Percentiles rank a stretch among this genome's conserved stretches.
These are phyloP conservation scores for Urostyla sp. DNA, from an alignment of 73 alveolate genomes.

Conservation along the genomic window DNA sequence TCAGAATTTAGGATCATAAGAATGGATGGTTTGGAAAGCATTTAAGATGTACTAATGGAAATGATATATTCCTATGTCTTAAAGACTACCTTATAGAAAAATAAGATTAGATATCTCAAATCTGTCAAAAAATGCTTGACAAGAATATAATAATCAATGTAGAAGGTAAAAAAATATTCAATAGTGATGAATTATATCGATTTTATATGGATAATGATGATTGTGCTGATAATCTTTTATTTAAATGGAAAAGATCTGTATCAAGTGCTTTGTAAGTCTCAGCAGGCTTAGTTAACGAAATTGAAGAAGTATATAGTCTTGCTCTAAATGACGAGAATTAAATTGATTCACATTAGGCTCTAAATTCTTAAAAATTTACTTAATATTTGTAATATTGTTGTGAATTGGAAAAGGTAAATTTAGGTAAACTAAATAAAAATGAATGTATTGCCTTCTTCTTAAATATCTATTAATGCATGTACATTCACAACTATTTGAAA, in stretches of 20 bases:
- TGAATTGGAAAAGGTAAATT: conserved; percentile 55
- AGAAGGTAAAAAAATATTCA: conserved; percentile 45
- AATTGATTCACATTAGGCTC: conserved; percentile 48
- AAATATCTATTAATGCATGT: conserved; percentile 75
- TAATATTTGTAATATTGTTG: conserved; percentile 41
- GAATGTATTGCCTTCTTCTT: conserved; percentile 73
- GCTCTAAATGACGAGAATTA: conserved; percentile 26
- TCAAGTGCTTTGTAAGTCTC: conserved; percentile 66
- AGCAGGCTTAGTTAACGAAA: conserved; percentile 16
- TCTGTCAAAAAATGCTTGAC: conserved; percentile 67
- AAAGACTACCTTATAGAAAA: conserved; percentile 23
- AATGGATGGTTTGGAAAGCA: conserved; percentile 69
- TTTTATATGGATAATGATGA: conserved; percentile 70
- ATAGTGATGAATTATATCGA: conserved; percentile 13
- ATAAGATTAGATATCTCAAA: conserved; percentile 21
- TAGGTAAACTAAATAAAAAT: conserved; percentile 20
- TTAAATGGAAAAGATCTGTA: conserved; percentile 56
- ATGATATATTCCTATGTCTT: conserved; percentile 51
- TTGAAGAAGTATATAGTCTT: conserved; percentile 28
- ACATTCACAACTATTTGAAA: conserved; percentile 68
- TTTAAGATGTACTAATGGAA: conserved; percentile 55
- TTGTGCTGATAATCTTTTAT: conserved; percentile 63
- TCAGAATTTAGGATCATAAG: conserved; percentile 52
- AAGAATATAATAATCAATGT: conserved; percentile 45
- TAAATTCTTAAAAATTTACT: conserved; percentile 50